These are phyloP conservation scores for Hypoxylon subgilvum DNA, from an alignment of 495 filamentous ascomycete genomes.

Conservation along the genomic window DNA sequence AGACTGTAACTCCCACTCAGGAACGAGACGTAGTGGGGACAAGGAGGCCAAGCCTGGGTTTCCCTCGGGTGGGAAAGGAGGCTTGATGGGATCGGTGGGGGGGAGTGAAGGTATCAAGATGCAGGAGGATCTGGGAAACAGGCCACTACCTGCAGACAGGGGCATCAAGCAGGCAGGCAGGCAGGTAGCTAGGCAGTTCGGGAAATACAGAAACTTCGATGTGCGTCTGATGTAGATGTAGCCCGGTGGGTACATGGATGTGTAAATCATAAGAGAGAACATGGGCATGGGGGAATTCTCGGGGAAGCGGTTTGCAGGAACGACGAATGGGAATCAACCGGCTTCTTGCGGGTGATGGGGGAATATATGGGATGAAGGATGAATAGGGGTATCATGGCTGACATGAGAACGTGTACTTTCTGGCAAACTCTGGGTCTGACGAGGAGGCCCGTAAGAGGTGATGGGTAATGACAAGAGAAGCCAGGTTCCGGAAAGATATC, in stretches of 20 bases:
- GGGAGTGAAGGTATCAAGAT: conserved; percentile 32
- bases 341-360: conserved; percentile 29
- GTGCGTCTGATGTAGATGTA: conserved; percentile 10
- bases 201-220: conserved; percentile 21
- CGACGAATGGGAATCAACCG: conserved; percentile 22
- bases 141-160: conserved; percentile 22
- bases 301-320: conserved; percentile 23
- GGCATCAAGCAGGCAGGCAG: conserved; percentile 2
- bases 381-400: conserved; percentile 31
- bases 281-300: conserved; percentile 9
- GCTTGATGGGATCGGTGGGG: conserved; percentile 12
- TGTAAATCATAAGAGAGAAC: conserved; percentile 10
- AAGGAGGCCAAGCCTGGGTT: background rate
- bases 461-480: conserved; percentile 11
- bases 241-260: conserved; percentile 10
- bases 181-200: conserved; percentile 5
- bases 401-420: conserved; percentile 24
- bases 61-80: conserved; percentile 8
- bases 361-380: conserved; percentile 19
- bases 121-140: conserved; percentile 34
- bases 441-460: conserved; percentile 36
- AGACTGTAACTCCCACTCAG: conserved; percentile 35
- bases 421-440: conserved; percentile 15
- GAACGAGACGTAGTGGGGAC: conserved; percentile 29
- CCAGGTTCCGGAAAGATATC: background rate